Base-by-base conservation (phyloP, 108 stramenopile genomes). In the Ochromonas danica region DNA sequence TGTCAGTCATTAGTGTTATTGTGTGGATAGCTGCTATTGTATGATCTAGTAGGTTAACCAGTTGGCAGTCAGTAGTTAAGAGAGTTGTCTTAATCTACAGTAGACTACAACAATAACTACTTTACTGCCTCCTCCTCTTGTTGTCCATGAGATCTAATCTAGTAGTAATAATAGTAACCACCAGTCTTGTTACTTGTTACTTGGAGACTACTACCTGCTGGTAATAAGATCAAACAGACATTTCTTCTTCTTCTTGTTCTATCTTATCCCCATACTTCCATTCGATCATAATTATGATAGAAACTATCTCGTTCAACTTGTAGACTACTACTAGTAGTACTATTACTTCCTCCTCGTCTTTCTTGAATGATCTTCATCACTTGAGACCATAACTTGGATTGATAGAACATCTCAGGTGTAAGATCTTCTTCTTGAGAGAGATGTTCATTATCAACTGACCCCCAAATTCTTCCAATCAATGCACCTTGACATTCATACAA, bases 211-310 rank as follows among this genome's bases (percentile, higher is more conserved):
- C 51, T 22, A 57, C 51, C 10, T 22, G 51, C 51, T 57, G 22
- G 17, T 17, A 17, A 22, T 22, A 10, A 57, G 22, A 10, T 22
- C 17, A 10, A 10, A 57, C 10, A 57, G 51, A 17, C 10, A 57
- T 17, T 10, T 10, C 51, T 57, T 17, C 51, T 17, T 57, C 51
- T 17, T n/a, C n/a, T n/a, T n/a, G n/a, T n/a, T n/a, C n/a, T n/a
- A n/a, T n/a, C 45, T 51, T 51, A 67, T 6, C 63, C 63, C 63
- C 63, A 67, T 6, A 67, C 63, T 67, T 67, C 63, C 63, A 67
- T 67, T 14, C 31, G 63, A 36, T 67, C 63, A 36, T 67, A 67
- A 33, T 67, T 67, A 67, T 67, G 63, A 36, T 35, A 67, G n/a
- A n/a, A n/a, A n/a, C n/a, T n/a, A n/a, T n/a, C n/a, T n/a, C n/a